Base-by-base conservation (phyloP, 768 basidiomycete genomes). In the Lactarius trivialis region DNA sequence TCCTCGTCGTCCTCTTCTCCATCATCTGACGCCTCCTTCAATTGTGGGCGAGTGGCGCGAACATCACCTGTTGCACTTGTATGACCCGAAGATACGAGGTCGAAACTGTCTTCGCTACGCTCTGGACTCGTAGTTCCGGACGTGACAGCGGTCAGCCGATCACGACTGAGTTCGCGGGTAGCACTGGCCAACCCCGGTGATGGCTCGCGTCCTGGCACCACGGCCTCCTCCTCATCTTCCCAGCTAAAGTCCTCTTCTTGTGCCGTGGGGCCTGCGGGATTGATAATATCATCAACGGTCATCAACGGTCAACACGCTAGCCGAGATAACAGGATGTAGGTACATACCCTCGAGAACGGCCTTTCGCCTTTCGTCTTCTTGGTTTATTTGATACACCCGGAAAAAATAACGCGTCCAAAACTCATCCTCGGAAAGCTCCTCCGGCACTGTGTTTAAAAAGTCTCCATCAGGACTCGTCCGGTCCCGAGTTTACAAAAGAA, bases 371-470 rank as follows among this genome's bases (percentile, higher is more conserved):
- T 82, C 84, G 71, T 91, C 89, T 66, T 93, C 90, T n/a, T 75
- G 71, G 56, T 84, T 81, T 61, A 93, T 91, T 69, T 93, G 92
- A 71, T 90, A 77, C 21, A 84, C 81, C 12, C 93, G 82, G 82
- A 94, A 97, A 76, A 93, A 94, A 75, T 91, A 96, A 7, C 93
- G 82, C 41, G 80, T 80, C 93, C 93, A 96, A 73, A 95, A 97
- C 15, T 76, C 76, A 50, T 84, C 81, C 55, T 79, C 79, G 1
- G 81, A 78, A 72, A 93, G 75, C 55, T 78, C 77, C 12, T 81
- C 78, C 1, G 91, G 90, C 2, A 92, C 92, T 93, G 65, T n/a
- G 26, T n/a, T 21, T 6, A 3, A 5, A 43, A 4, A 19, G 12
- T 24, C 45, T 14, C 14, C 34, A 54, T 33, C 21, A 45, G 39